Evolutionary conservation across 257 asterid genomes (phyloP), one percentile per base, ranked within the genome.

Genomic region (Henckelia pumila): DNA sequence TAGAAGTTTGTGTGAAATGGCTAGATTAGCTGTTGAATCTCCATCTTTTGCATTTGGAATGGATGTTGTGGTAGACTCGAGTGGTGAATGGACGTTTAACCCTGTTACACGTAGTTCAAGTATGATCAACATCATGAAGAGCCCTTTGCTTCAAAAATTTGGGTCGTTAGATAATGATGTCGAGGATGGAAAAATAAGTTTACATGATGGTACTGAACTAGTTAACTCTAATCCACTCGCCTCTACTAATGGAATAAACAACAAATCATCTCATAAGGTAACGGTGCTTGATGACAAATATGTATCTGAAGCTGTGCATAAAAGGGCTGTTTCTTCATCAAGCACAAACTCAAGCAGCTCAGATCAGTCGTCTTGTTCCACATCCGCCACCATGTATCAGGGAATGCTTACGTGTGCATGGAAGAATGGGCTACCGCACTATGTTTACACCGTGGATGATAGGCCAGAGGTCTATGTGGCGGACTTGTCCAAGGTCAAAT

Each of bases 401-500:
- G 97, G 92, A 73, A 86, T 86, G 97, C 81, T 93, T 63, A 87
- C 88, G 78, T 79, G 86, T 66, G 80, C 87, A 1, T 85, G 95
- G 95, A 89, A 80, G 70, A 77, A 88, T 11, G 96, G 96, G 65
- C 59, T 78, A 6, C 96, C 94, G 0, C 80, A 71, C 73, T 83
- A 79, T 61, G 77, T 83, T 64, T 88, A 89, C 76, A 86, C 87
- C 8, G 82, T 88, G 19, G 92, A 89, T 74, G 97, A 84, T 74
- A 88, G 76, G 70, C 79, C 67, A 67, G 96, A 88, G 75, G 81
- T 85, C 25, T 88, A 85, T 68, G 71, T 80, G 7, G 90, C 97
- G 33, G 77, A 80, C 52, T 28, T 83, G 73, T 66, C 73, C 5
- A 77, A 78, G 75, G 72, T 58, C 1, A 86, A 75, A 68, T 79